Evolutionary conservation across 345 rosid genomes (phyloP).

Genomic region (Clarkia xantiana): DNA sequence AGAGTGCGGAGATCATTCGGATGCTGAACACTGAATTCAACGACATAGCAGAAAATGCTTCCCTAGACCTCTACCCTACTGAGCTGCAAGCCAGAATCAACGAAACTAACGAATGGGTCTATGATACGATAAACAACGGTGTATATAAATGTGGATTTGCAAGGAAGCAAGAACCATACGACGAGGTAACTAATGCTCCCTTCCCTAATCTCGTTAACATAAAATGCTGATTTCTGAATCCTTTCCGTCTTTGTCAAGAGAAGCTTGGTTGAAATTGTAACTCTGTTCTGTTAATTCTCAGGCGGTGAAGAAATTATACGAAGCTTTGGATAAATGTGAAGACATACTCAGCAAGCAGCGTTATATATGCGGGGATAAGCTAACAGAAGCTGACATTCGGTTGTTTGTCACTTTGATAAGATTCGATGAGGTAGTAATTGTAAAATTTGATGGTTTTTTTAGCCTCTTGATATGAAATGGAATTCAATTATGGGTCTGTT

Average conservation of each 20-base stretch:
- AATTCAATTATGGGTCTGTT: neutral
- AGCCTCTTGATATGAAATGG: neutral
- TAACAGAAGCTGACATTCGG: conserved; percentile 65
- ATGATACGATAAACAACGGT: conserved; percentile 27
- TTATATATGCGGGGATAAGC: conserved; percentile 51
- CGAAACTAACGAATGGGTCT: conserved; percentile 30
- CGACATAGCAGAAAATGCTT: conserved; percentile 29
- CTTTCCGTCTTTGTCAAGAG: too few relatives aligned
- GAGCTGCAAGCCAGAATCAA: conserved; percentile 19
- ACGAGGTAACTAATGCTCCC: conserved; percentile 18
- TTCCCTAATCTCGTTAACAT: neutral
- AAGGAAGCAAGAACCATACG: conserved; percentile 31
- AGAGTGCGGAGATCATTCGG: conserved; percentile 35
- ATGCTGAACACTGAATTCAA: conserved; percentile 40
- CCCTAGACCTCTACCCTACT: conserved; percentile 31
- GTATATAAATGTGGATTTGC: conserved; percentile 45
- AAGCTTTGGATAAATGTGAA: conserved; percentile 69
- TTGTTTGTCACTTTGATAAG: conserved; percentile 79
- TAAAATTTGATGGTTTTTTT: neutral
- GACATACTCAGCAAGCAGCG: conserved; percentile 51
- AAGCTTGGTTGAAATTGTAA: too few relatives aligned
- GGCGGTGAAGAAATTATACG: conserved; percentile 58
- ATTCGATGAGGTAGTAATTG: conserved; percentile 66
- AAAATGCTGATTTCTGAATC: too few relatives aligned
- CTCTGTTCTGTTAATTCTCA: conserved; percentile 44